Evolutionary conservation across 78 protist species (phyloP), one percentile per base, ranked within the genome.

Genomic region (Pigoraptor vietnamica): DNA sequence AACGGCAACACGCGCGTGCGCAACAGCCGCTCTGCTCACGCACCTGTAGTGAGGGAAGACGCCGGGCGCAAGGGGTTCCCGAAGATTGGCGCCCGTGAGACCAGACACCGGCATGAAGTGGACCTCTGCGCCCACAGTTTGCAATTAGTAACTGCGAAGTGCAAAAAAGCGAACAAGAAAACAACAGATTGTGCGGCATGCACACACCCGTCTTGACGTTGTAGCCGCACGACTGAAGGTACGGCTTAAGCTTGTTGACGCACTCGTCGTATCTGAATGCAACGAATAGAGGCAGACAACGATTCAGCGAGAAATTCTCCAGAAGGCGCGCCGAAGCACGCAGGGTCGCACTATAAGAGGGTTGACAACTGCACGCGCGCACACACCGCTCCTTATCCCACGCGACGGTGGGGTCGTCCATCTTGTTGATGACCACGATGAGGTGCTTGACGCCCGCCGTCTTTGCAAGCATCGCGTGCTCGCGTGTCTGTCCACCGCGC

Each of bases 401-500:
- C 37, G 82, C 48, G 37, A 97, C 98, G 37, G 98, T 93, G 37
- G 96, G 92, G 87, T 98, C 99, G 93, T 99, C 99, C 99, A 99
- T 99, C 96, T 99, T 98, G 97, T 99, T 99, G 94, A 99, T 93
- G 81, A 93, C 96, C 24, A 98, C 95, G 34, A 98, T 37, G 34
- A 98, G 87, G 32, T 93, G 90, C 88, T 95, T 93, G 88, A 98
- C 94, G 39, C 99, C 99, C 82, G 95, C 93, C 86, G 99, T 98
- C 92, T 97, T 97, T n/a, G 98, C 99, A 1, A 99, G 95, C 95
- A 97, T 92, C 19, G 98, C 98, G 92, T 99, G 99, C 94, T 98
- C 99, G 37, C 97, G 94, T 79, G 99, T 98, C 94, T 98, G 99
- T 25, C 99, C 99, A 39, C 98, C 99, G 1, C 92, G n/a, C 37